These are phyloP conservation scores for Gardenia jasminoides DNA, from an alignment of 257 asterid genomes.

Conservation along the genomic window DNA sequence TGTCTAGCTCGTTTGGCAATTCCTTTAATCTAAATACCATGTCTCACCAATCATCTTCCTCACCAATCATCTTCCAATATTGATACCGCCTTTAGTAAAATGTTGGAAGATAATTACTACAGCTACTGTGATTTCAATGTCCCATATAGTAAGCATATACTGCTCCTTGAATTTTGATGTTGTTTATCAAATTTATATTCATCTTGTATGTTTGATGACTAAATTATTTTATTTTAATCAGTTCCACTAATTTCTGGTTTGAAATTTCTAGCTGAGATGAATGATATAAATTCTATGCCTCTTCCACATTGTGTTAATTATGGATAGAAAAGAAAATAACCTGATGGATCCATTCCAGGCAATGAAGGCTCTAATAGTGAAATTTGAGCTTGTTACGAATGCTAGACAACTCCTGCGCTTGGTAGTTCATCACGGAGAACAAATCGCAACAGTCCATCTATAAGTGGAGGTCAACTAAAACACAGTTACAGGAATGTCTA, in stretches of 20 bases:
- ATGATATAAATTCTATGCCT: neutral
- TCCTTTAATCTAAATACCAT: no score
- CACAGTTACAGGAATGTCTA: neutral
- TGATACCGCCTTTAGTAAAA: neutral
- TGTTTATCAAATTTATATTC: neutral
- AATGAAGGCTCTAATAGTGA: neutral
- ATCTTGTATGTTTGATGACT: neutral
- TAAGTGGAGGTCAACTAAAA: neutral
- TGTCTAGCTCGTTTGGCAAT: neutral
- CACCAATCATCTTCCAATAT: neutral
- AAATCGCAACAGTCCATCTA: neutral
- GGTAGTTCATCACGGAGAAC: neutral
- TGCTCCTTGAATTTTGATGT: neutral
- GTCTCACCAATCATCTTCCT: neutral
- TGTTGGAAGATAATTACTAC: neutral
- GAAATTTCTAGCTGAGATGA: neutral
- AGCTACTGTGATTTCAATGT: neutral
- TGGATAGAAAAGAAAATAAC: neutral
- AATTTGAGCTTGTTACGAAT: neutral
- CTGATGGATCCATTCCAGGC: neutral
- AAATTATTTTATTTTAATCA: neutral
- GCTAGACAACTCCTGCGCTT: neutral
- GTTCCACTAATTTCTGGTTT: neutral
- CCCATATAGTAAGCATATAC: neutral
- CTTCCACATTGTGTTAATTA: neutral